Percentiles rank a stretch among this genome's conserved stretches.
These are phyloP conservation scores for Hondaea fermentalgiana DNA, from an alignment of 108 stramenopile species.

Conservation along the genomic window DNA sequence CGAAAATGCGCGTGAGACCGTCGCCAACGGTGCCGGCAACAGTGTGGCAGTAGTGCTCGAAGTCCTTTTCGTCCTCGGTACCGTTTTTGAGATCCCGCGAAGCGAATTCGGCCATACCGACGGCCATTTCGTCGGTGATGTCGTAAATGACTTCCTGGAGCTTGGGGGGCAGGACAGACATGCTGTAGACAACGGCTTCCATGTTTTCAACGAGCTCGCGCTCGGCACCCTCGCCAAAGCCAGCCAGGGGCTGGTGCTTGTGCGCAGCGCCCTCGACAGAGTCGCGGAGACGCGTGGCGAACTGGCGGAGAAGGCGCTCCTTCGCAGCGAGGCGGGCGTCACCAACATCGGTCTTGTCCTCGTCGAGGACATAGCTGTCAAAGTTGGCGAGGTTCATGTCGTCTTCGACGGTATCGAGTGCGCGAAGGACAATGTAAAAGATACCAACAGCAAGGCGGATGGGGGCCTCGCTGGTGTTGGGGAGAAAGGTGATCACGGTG, in stretches of 20 bases:
- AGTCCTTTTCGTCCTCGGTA: constrained; percentile 71
- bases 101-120: constrained; percentile 95
- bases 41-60: constrained; percentile 95
- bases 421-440: constrained; percentile 92
- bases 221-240: constrained; percentile 92
- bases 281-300: constrained; percentile 65
- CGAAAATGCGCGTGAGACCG: constrained; percentile 88
- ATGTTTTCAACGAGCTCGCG: constrained; percentile 76
- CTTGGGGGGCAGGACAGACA: constrained; percentile 48
- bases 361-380: neutral
- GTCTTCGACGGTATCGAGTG: constrained; percentile 96
- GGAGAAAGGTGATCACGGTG: constrained; percentile 89
- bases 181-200: constrained; percentile 74
- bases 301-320: constrained; percentile 63
- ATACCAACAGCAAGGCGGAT: constrained; percentile 81
- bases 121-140: constrained; percentile 91
- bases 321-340: constrained; percentile 62
- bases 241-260: constrained; percentile 66
- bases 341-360: constrained; percentile 47
- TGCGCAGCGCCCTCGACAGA: neutral
- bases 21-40: constrained; percentile 97
- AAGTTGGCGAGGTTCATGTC: constrained; percentile 66
- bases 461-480: constrained; percentile 23
- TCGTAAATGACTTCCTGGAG: constrained; percentile 74
- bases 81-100: constrained; percentile 93